phyloP scores from a whole-genome alignment of 192 early-diverging fungal genomes.

The Chytriomyces sp. region DNA sequence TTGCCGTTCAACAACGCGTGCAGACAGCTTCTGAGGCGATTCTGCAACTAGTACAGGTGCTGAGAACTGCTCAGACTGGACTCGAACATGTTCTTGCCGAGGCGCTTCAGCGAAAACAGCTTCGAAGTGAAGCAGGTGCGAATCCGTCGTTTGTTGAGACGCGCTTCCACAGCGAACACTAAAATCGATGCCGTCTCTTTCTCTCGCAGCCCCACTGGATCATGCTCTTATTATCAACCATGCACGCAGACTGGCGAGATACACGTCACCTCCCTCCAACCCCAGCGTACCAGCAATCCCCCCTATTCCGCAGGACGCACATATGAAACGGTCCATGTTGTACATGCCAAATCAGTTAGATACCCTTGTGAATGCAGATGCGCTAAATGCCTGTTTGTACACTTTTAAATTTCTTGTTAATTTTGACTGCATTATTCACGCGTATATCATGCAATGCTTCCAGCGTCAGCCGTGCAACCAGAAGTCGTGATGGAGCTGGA shows the following conservation, averaged over 20 bases:
- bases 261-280: slow-evolving; percentile 13
- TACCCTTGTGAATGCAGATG: neutral
- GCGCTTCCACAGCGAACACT: neutral
- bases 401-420: neutral
- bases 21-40: neutral
- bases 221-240: slow-evolving; percentile 20
- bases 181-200: no score
- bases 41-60: neutral
- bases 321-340: slow-evolving; percentile 29
- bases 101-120: neutral
- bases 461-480: neutral
- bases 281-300: slow-evolving; percentile 6
- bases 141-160: neutral
- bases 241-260: slow-evolving; percentile 20
- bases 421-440: neutral
- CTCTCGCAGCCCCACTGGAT: neutral
- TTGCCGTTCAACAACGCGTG: neutral
- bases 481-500: slow-evolving; percentile 3
- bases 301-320: slow-evolving; percentile 37
- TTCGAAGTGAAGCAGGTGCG: neutral
- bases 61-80: neutral
- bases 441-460: neutral
- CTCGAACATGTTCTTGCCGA: neutral
- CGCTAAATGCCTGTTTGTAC: neutral
- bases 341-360: slow-evolving; percentile 3